Percentiles rank a stretch among this genome's conserved stretches.
Conservation (phyloP, 2,329 filamentous ascomycete genomes). For the Alternaria longipes region DNA sequence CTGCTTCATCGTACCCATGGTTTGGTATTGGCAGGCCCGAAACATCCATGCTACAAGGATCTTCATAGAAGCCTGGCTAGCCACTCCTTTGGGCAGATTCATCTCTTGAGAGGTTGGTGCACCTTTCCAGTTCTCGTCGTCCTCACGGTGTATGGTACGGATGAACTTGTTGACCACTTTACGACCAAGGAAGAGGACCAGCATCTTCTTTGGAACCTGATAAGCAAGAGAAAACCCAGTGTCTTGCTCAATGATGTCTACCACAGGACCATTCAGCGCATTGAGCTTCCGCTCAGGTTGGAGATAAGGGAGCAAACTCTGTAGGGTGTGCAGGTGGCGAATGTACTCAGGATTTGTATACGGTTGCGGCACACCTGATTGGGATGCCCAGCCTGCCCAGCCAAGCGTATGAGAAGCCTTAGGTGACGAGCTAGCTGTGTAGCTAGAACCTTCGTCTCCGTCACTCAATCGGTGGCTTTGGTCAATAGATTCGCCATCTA, state of each 20-base stretch:
- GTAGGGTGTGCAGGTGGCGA: conserved; percentile 28
- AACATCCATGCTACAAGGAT: conserved; percentile 37
- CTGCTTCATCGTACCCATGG: conserved; percentile 20
- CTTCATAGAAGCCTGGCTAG: conserved; percentile 24
- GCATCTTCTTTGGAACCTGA: conserved; percentile 28
- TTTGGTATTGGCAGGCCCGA: conserved; percentile 26
- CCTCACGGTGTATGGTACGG: conserved; percentile 22
- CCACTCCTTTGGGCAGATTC: conserved; percentile 16
- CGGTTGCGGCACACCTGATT: not conserved
- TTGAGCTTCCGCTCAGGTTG: conserved; percentile 24
- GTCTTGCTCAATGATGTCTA: conserved; percentile 29
- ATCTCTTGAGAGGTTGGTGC: conserved; percentile 19
- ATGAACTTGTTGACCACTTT: conserved; percentile 24
- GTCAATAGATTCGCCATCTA: not conserved
- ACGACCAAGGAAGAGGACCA: conserved; percentile 31
- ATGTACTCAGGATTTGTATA: conserved; percentile 33
- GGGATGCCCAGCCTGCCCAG: not conserved
- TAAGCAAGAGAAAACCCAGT: conserved; percentile 11
- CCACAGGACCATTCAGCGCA: conserved; percentile 8
- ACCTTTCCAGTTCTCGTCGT: conserved; percentile 17
- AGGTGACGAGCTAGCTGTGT: not conserved
- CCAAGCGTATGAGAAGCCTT: not conserved
- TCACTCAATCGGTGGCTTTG: not conserved
- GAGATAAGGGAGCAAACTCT: conserved; percentile 25
- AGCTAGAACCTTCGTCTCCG: conserved; percentile 2